Evolutionary conservation across 2,329 filamentous ascomycete species (phyloP).

Genomic region (Lomentospora prolificans): DNA sequence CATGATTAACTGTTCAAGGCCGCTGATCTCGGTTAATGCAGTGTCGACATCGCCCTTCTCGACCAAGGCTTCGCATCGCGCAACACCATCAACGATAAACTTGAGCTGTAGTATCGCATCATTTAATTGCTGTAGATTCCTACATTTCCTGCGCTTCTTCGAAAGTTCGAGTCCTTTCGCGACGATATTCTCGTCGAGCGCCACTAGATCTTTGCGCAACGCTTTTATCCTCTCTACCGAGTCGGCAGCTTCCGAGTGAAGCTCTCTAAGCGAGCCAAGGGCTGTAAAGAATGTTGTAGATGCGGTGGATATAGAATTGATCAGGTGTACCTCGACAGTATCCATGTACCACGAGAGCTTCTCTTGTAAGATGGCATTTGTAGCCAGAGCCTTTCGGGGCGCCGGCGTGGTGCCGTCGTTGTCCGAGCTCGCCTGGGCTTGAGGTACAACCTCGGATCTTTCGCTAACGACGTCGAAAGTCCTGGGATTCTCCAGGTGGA

Average conservation of each 20-base stretch:
- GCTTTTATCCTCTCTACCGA: conserved; percentile 81
- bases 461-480: conserved; percentile 97
- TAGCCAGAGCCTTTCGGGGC: conserved; percentile 79
- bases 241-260: conserved; percentile 85
- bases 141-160: conserved; percentile 67
- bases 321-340: conserved; percentile 93
- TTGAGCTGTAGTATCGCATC: conserved; percentile 77
- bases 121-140: conserved; percentile 75
- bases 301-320: conserved; percentile 89
- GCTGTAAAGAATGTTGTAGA: conserved; percentile 96
- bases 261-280: conserved; percentile 76
- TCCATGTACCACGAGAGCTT: conserved; percentile 99
- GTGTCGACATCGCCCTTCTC: conserved; percentile 75
- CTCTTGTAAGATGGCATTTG: conserved; percentile 94
- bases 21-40: conserved; percentile 68
- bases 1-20: conserved; percentile 68
- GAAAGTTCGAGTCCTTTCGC: conserved; percentile 77
- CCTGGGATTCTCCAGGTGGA: conserved; percentile 89
- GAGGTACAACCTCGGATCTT: conserved; percentile 83
- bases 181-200: conserved; percentile 79
- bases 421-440: conserved; percentile 38
- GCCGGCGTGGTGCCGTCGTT: conserved; percentile 44
- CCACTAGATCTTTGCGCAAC: conserved; percentile 67
- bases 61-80: conserved; percentile 68
- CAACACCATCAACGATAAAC: conserved; percentile 65